Percentiles rank a stretch among this genome's conserved stretches.
Evolutionary conservation across 2,329 filamentous ascomycete species (phyloP).

Genomic region (Beauveria australis): DNA sequence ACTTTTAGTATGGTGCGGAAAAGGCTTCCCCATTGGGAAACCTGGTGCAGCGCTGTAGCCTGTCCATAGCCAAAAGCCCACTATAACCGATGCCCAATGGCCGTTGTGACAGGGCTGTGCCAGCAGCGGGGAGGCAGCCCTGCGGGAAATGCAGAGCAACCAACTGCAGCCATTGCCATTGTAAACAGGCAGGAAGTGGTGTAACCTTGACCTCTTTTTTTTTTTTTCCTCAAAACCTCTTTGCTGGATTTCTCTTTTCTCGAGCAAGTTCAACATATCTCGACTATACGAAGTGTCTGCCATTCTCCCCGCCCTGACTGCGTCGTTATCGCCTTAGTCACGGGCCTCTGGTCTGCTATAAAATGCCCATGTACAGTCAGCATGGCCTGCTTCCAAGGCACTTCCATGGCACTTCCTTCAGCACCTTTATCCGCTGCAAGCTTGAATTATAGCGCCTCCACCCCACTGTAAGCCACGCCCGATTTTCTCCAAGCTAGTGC

Average conservation of each 20-base stretch:
- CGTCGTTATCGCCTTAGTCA: neutral
- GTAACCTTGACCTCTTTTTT: neutral
- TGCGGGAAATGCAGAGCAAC: neutral
- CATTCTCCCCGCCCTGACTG: neutral
- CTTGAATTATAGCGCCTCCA: neutral
- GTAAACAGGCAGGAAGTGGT: neutral
- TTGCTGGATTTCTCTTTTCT: neutral
- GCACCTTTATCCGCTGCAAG: neutral
- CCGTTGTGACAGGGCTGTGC: neutral
- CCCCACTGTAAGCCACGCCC: neutral
- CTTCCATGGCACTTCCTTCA: neutral
- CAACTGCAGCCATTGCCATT: neutral
- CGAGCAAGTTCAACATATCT: neutral
- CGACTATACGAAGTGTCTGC: neutral
- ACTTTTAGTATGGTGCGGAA: neutral
- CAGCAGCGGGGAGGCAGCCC: neutral
- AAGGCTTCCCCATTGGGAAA: conserved; percentile 1
- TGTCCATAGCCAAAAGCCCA: neutral
- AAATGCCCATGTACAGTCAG: neutral
- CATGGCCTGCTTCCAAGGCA: neutral
- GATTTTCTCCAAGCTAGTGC: no score
- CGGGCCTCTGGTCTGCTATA: neutral
- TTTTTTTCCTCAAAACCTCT: neutral
- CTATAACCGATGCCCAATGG: neutral
- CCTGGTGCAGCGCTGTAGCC: neutral